A percentile compares a stretch with the other conserved stretches of the same genome.
Conservation (phyloP, 305 asterid genomes). For the Rubia tinctorum region DNA sequence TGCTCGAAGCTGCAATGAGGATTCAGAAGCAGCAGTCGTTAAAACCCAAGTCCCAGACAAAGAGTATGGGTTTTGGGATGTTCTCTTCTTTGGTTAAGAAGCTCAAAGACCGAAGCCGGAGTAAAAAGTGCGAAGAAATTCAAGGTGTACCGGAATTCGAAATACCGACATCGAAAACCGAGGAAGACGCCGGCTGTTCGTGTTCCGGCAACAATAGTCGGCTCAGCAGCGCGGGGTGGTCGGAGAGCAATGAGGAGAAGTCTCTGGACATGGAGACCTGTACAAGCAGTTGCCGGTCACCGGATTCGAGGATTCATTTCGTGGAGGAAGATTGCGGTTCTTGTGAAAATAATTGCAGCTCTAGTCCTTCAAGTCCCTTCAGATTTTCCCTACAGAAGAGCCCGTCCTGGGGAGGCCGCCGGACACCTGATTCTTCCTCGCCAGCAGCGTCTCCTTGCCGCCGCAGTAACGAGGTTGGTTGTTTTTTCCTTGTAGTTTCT, state of each 20-base stretch:
- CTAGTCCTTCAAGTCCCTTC: slow-evolving; percentile 76
- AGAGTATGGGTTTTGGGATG: slow-evolving; percentile 40
- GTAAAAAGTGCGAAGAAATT: slow-evolving; percentile 33
- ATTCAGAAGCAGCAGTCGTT: slow-evolving; percentile 32
- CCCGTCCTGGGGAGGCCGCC: slow-evolving; percentile 37
- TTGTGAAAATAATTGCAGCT: slow-evolving; percentile 35
- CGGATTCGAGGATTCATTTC: slow-evolving; percentile 21
- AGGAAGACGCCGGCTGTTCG: slow-evolving; percentile 24
- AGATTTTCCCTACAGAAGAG: slow-evolving; percentile 55
- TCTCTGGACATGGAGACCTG: slow-evolving; percentile 50
- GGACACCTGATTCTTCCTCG: slow-evolving; percentile 54
- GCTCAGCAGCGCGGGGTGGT: slow-evolving; percentile 59
- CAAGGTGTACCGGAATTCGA: slow-evolving; percentile 12
- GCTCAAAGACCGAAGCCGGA: slow-evolving; percentile 55
- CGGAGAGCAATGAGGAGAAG: slow-evolving; percentile 50
- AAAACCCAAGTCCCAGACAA: slow-evolving; percentile 31
- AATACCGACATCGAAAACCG: not conserved
- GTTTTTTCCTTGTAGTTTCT: not conserved
- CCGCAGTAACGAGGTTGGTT: slow-evolving; percentile 46
- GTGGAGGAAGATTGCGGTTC: slow-evolving; percentile 23
- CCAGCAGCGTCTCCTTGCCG: slow-evolving; percentile 66
- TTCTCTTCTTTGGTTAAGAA: slow-evolving; percentile 60
- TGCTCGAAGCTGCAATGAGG: slow-evolving; percentile 77
- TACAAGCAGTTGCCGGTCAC: slow-evolving; percentile 40
- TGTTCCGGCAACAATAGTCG: slow-evolving; percentile 45